Evolutionary conservation across 2,329 filamentous ascomycete species (phyloP).

Genomic region (Nectriaceae sp.): DNA sequence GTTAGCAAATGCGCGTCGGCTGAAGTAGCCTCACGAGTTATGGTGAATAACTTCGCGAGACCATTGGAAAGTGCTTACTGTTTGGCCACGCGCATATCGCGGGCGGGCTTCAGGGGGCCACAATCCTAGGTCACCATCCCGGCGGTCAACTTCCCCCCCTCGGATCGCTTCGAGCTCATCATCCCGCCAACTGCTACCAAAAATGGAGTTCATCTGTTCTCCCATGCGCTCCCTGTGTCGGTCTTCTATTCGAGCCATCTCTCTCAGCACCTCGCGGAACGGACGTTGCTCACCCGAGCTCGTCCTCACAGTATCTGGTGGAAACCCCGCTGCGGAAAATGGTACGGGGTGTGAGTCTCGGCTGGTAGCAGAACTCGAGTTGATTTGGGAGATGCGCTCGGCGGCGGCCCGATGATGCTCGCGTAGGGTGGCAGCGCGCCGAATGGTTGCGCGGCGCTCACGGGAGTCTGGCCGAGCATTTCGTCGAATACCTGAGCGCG

Average conservation of each 20-base stretch:
- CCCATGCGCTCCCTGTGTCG: conserved; percentile 29
- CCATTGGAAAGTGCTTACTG: conserved; percentile 30
- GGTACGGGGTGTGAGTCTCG: too few relatives aligned
- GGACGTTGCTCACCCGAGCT: too few relatives aligned
- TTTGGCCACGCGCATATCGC: conserved; percentile 17
- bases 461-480: conserved; percentile 32
- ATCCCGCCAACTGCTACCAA: conserved; percentile 18
- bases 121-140: conserved; percentile 26
- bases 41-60: too few relatives aligned
- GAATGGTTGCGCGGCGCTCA: conserved; percentile 33
- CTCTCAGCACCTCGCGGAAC: conserved; percentile 29
- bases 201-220: conserved; percentile 29
- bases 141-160: conserved; percentile 8
- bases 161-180: too few relatives aligned
- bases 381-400: neutral
- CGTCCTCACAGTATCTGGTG: too few relatives aligned
- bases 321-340: too few relatives aligned
- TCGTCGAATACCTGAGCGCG: conserved; percentile 45
- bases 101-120: conserved; percentile 27
- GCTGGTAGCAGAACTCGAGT: conserved; percentile 1
- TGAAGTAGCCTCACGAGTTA: too few relatives aligned
- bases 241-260: conserved; percentile 25
- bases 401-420: neutral
- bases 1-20: too few relatives aligned
- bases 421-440: conserved; percentile 24